A percentile compares a stretch with the other conserved stretches of the same genome.
phyloP scores from a whole-genome alignment of 164 flowering plant species.

The Echeveria elegans region DNA sequence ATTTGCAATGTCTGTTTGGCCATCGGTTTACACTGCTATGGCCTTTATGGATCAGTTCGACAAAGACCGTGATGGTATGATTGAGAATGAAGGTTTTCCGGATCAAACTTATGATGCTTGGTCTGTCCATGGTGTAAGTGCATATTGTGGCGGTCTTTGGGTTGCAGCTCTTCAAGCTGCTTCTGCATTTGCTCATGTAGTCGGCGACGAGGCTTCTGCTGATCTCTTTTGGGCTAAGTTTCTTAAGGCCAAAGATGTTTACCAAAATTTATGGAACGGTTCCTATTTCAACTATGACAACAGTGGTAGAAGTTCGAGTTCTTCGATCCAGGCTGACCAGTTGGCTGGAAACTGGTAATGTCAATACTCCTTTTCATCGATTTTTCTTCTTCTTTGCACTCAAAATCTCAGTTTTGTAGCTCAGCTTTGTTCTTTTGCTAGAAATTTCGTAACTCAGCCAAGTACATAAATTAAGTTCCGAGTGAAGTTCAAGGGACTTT shows the following conservation, averaged over 20 bases:
- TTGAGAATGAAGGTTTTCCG: conserved; percentile 94
- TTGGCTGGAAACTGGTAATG: conserved; percentile 91
- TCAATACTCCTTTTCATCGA: no score
- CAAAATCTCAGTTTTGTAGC: no score
- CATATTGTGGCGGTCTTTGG: conserved; percentile 90
- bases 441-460: no score
- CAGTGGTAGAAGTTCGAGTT: conserved; percentile 49
- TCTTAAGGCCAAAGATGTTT: conserved; percentile 58
- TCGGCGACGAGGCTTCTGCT: conserved; percentile 67
- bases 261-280: conserved; percentile 82
- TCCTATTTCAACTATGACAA: conserved; percentile 84
- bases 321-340: conserved; percentile 92
- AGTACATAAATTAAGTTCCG: no score
- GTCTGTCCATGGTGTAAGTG: conserved; percentile 85
- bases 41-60: conserved; percentile 93
- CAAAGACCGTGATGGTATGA: conserved; percentile 80
- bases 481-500: no score
- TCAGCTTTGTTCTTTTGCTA: no score
- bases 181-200: conserved; percentile 68
- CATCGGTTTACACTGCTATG: conserved; percentile 78
- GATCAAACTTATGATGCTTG: conserved; percentile 96
- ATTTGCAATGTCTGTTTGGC: conserved; percentile 83
- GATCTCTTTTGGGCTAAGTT: conserved; percentile 58
- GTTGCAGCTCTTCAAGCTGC: conserved; percentile 90
- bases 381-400: no score